These are phyloP conservation scores for Penicillium atrosanguineum DNA, from an alignment of 495 filamentous ascomycete genomes.

Conservation along the genomic window DNA sequence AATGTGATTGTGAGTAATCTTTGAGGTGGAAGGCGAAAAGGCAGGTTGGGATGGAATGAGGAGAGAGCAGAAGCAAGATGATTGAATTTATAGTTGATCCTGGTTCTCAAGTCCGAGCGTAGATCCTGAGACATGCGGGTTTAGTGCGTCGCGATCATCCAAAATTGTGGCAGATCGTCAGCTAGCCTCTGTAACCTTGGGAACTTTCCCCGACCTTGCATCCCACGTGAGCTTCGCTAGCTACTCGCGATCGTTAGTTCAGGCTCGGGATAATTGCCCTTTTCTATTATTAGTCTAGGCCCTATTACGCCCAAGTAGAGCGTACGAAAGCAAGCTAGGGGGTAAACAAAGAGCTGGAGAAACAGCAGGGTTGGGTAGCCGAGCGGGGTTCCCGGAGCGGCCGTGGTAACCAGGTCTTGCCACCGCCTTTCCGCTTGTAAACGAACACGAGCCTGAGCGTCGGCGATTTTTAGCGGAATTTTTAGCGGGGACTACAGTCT, in stretches of 20 bases:
- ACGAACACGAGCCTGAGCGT: neutral
- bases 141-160: slow-evolving; percentile 6
- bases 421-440: neutral
- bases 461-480: too few species aligned
- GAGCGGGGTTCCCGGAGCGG: neutral
- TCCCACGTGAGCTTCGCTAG: neutral
- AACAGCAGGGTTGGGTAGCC: neutral
- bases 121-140: slow-evolving; percentile 8
- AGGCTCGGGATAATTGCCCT: neutral
- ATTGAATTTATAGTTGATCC: slow-evolving; percentile 1
- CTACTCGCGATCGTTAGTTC: neutral
- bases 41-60: neutral
- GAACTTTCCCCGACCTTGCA: neutral
- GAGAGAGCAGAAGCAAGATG: neutral
- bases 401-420: neutral
- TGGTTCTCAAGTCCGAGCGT: slow-evolving; percentile 1
- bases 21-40: neutral
- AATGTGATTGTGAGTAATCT: neutral
- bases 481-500: too few species aligned
- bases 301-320: neutral
- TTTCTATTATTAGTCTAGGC: neutral
- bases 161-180: slow-evolving; percentile 13
- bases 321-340: neutral
- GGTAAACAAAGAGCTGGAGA: neutral
- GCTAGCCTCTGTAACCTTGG: neutral